Conservation (phyloP, 2,329 filamentous ascomycete species). For the Helotiales sp. region DNA sequence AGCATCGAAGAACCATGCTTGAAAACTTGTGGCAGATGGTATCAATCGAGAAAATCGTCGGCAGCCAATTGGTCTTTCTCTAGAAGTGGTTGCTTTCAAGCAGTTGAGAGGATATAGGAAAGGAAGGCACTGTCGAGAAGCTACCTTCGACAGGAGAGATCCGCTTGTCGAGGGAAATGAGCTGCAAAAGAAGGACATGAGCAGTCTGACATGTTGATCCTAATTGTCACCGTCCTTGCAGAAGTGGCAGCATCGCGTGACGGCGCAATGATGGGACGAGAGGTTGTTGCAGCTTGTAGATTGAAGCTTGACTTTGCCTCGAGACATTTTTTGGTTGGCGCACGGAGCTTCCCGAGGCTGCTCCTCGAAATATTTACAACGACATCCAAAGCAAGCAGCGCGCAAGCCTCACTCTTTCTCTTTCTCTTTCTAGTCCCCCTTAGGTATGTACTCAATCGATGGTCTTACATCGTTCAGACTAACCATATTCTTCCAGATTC, state of each 20-base stretch:
- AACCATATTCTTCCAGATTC: not conserved
- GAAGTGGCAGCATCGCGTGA: not conserved
- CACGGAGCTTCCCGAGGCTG: slow-evolving; percentile 10
- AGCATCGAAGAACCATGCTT: slow-evolving; percentile 36
- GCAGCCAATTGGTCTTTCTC: not conserved
- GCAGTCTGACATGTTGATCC: slow-evolving; percentile 58
- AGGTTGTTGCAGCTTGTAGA: not conserved
- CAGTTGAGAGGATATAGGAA: slow-evolving; percentile 33
- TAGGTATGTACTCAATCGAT: not conserved
- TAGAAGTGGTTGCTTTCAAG: slow-evolving; percentile 9
- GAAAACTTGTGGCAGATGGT: slow-evolving; percentile 21
- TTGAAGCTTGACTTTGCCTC: not conserved
- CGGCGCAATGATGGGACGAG: not conserved
- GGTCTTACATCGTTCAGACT: not conserved
- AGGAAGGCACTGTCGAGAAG: slow-evolving; percentile 34
- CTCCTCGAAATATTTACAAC: not conserved
- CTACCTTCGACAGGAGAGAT: slow-evolving; percentile 45
- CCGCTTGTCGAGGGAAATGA: slow-evolving; percentile 49
- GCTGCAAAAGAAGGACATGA: slow-evolving; percentile 63
- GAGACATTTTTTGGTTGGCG: slow-evolving; percentile 11
- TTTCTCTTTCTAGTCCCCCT: not conserved
- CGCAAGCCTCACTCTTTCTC: not conserved
- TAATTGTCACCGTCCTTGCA: slow-evolving; percentile 24
- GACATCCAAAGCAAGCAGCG: not conserved
- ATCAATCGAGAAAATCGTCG: slow-evolving; percentile 8